Conservation (phyloP, 164 flowering plant genomes). For the Warburgia ugandensis region DNA sequence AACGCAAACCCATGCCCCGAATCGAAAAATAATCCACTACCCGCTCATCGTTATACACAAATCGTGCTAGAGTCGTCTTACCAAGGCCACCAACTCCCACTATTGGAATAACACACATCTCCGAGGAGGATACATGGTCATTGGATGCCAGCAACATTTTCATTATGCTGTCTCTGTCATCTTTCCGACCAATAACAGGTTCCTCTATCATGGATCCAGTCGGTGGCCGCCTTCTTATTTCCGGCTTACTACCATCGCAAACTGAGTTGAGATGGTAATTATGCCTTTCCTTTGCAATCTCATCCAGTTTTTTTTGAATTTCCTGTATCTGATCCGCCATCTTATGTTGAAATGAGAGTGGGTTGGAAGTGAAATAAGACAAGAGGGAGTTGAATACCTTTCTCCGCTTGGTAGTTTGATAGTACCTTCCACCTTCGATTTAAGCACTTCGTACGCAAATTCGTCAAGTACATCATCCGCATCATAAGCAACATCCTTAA, state of each 20-base stretch:
- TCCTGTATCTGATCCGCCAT: slow-evolving; percentile 1
- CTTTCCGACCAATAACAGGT: slow-evolving; percentile 5
- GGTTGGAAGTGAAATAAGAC: neutral
- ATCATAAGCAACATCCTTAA: slow-evolving; percentile 6
- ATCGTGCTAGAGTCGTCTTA: slow-evolving; percentile 14
- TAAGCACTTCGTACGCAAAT: neutral
- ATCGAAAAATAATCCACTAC: neutral
- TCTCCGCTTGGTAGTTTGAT: neutral
- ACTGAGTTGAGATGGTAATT: neutral
- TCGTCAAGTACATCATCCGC: slow-evolving; percentile 4
- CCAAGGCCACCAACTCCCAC: slow-evolving; percentile 13
- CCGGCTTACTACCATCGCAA: neutral
- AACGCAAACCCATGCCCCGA: slow-evolving; percentile 4
- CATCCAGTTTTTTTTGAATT: slow-evolving; percentile 2
- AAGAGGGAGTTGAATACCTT: neutral
- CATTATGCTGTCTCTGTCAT: slow-evolving; percentile 1
- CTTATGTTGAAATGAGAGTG: neutral
- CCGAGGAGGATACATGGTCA: neutral
- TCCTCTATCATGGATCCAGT: slow-evolving; percentile 1
- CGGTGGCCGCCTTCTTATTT: neutral
- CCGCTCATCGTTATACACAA: slow-evolving; percentile 3
- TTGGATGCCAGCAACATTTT: neutral
- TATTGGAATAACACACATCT: slow-evolving; percentile 2
- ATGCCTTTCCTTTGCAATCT: neutral
- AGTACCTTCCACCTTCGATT: neutral